These are phyloP conservation scores for Trichosporon sp. DNA, from an alignment of 1,284 basidiomycete genomes.

Conservation along the genomic window DNA sequence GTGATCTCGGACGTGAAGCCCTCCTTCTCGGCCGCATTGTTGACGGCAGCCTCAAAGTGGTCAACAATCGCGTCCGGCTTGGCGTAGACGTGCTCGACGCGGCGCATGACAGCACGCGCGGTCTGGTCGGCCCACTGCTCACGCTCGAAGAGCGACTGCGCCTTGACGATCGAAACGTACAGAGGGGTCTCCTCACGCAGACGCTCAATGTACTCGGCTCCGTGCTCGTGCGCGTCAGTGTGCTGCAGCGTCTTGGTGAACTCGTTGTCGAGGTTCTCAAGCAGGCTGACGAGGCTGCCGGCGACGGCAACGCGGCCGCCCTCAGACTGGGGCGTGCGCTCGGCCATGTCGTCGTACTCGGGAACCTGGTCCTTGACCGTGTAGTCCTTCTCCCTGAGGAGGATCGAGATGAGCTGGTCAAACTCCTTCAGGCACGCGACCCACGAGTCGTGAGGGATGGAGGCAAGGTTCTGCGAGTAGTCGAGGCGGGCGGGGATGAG, in stretches of 20 bases:
- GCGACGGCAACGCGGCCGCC: conserved; percentile 56
- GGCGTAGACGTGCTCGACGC: conserved; percentile 96
- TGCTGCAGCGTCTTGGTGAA: conserved; percentile 97
- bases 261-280: conserved; percentile 96
- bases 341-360: conserved; percentile 88
- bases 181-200: conserved; percentile 91
- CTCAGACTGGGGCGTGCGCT: conserved; percentile 64
- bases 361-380: conserved; percentile 73
- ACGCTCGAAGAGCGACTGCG: conserved; percentile 85
- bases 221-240: conserved; percentile 82
- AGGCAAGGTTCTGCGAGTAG: conserved; percentile 58
- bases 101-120: conserved; percentile 83
- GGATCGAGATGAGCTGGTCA: conserved; percentile 74
- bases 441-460: conserved; percentile 94
- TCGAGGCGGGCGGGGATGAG: conserved; percentile 94
- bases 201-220: conserved; percentile 94
- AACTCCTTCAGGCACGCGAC: conserved; percentile 78
- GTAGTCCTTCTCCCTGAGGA: conserved; percentile 64
- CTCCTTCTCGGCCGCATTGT: conserved; percentile 48
- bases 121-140: conserved; percentile 70
- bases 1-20: conserved; percentile 60
- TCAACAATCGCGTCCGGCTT: conserved; percentile 94
- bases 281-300: conserved; percentile 86
- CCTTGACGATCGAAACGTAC: conserved; percentile 86
- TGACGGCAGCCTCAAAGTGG: conserved; percentile 70